Conservation (phyloP, 1,284 basidiomycete species). For the Cutaneotrichosporon cavernicola region DNA sequence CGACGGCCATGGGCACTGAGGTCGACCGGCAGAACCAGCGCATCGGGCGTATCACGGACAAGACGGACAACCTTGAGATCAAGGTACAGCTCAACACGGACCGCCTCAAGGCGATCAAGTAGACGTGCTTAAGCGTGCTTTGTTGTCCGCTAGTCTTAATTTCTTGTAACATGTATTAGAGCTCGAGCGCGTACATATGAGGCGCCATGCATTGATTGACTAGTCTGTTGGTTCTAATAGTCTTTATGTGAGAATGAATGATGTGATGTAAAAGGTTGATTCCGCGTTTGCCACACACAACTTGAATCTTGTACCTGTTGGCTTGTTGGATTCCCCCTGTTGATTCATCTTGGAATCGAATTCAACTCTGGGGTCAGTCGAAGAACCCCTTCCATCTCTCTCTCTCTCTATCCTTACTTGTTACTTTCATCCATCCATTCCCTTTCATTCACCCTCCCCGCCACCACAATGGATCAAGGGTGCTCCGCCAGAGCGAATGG, state of each 20-base stretch:
- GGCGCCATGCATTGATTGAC: neutral
- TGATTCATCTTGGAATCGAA: too few species aligned
- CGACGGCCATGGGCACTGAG: slow-evolving; percentile 61
- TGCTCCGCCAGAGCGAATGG: neutral
- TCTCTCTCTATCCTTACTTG: too few species aligned
- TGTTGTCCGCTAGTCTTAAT: neutral
- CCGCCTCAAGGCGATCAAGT: slow-evolving; percentile 50
- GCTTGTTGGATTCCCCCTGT: too few species aligned
- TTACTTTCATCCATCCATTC: neutral
- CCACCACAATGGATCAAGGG: neutral
- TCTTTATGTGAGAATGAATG: neutral
- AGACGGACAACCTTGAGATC: slow-evolving; percentile 54
- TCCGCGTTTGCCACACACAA: neutral
- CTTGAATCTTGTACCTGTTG: neutral
- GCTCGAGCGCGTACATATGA: neutral
- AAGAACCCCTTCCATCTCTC: neutral
- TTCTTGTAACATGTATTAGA: slow-evolving; percentile 8
- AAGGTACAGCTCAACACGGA: slow-evolving; percentile 52
- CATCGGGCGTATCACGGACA: slow-evolving; percentile 51
- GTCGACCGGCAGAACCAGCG: slow-evolving; percentile 51
- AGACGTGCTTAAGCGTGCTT: slow-evolving; percentile 10
- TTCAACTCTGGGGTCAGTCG: too few species aligned
- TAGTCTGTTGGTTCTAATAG: neutral
- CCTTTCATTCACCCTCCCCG: neutral
- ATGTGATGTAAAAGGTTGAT: neutral